Evolutionary conservation across 805 yeast species (phyloP).

Genomic region (Hanseniaspora guilliermondii): DNA sequence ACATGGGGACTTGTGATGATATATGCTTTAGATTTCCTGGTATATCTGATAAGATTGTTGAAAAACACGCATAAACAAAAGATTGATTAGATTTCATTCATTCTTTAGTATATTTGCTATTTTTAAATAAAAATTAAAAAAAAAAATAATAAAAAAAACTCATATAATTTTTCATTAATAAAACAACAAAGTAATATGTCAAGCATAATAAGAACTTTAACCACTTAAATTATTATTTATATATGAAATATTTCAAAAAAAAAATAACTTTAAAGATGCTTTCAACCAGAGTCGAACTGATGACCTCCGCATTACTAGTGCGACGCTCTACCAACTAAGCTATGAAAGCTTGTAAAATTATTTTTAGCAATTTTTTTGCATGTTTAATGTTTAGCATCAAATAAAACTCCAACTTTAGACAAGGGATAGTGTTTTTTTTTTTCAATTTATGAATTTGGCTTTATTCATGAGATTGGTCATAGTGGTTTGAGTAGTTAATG

Average conservation of each 20-base stretch:
- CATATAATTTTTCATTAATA: neutral
- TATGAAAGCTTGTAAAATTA: constrained; percentile 7
- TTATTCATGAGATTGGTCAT: too few relatives aligned
- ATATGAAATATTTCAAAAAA: too few relatives aligned
- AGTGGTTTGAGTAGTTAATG: too few relatives aligned
- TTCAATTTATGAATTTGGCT: too few relatives aligned
- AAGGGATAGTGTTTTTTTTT: too few relatives aligned
- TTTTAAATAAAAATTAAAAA: neutral
- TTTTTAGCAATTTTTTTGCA: neutral
- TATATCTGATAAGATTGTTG: neutral
- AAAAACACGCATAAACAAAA: neutral
- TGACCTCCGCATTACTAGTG: constrained; percentile 15
- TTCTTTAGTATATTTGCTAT: neutral
- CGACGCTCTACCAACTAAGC: constrained; percentile 15
- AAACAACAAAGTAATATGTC: too few relatives aligned
- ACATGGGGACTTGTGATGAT: neutral
- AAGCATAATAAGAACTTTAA: too few relatives aligned
- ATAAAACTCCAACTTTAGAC: too few relatives aligned
- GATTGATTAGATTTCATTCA: neutral
- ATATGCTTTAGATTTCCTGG: constrained; percentile 1
- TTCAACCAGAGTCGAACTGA: constrained; percentile 15
- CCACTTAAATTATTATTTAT: too few relatives aligned
- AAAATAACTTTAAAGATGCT: neutral
- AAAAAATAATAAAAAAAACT: neutral
- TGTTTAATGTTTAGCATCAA: too few relatives aligned